A percentile compares a stretch with the other conserved stretches of the same genome.
Evolutionary conservation across 2,329 filamentous ascomycete genomes (phyloP).

Genomic region (Aphanoascus verrucosus): DNA sequence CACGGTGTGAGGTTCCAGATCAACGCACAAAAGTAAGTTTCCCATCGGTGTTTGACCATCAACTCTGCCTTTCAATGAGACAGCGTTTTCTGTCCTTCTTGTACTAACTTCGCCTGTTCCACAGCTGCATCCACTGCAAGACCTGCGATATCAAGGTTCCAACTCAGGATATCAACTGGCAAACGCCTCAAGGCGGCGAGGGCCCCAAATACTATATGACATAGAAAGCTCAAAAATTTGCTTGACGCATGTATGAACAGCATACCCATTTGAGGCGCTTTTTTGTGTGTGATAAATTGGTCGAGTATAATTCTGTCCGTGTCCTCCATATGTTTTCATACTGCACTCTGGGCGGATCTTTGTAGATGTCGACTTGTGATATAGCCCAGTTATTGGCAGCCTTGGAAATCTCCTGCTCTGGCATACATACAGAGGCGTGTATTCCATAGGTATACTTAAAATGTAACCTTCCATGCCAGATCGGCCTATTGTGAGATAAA

Average conservation of each 20-base stretch:
- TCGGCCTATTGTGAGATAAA: too few species aligned
- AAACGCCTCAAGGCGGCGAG: conserved; percentile 84
- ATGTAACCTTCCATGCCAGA: not conserved
- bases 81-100: not conserved
- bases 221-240: conserved; percentile 20
- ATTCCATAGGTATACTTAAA: not conserved
- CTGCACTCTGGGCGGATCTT: not conserved
- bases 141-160: conserved; percentile 99
- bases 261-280: not conserved
- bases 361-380: not conserved
- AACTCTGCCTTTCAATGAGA: not conserved
- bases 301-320: conserved; percentile 2
- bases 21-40: conserved; percentile 85
- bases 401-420: not conserved
- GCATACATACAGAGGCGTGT: not conserved
- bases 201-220: conserved; percentile 57
- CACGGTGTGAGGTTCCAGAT: conserved; percentile 93
- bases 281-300: conserved; percentile 1
- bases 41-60: not conserved
- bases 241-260: not conserved
- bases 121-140: conserved; percentile 96
- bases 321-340: not conserved
- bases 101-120: not conserved
- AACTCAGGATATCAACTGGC: conserved; percentile 93
- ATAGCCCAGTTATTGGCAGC: not conserved